These are phyloP conservation scores for Liriodendron chinense DNA, from an alignment of 164 flowering plant species.

Conservation along the genomic window DNA sequence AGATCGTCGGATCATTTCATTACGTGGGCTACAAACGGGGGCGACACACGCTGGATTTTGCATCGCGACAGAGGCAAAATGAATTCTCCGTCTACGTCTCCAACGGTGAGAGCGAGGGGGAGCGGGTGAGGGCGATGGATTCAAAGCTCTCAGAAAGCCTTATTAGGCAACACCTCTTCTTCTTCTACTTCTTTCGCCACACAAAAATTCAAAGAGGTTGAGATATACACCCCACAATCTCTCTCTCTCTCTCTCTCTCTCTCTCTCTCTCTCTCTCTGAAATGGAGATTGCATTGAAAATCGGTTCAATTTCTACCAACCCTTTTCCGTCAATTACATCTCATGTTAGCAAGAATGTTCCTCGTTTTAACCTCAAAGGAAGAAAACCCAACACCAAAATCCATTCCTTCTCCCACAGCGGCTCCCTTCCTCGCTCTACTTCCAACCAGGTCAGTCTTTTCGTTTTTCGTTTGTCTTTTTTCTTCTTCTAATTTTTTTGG, in stretches of 20 bases:
- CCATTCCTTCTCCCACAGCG: slow-evolving; percentile 19
- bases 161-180: too few species aligned
- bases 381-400: slow-evolving; percentile 12
- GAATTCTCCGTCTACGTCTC: too few species aligned
- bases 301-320: slow-evolving; percentile 7
- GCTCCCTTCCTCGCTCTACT: slow-evolving; percentile 27
- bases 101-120: too few species aligned
- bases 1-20: too few species aligned
- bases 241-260: slow-evolving; percentile 7
- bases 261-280: slow-evolving; percentile 4
- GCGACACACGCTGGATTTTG: too few species aligned
- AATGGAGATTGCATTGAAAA: slow-evolving; percentile 13
- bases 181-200: too few species aligned
- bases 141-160: too few species aligned
- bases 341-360: slow-evolving; percentile 15
- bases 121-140: too few species aligned
- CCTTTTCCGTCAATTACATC: neutral
- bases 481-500: neutral
- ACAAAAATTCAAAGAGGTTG: too few species aligned
- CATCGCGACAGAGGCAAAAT: too few species aligned
- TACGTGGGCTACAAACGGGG: too few species aligned
- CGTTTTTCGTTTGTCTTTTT: neutral
- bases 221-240: neutral
- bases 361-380: slow-evolving; percentile 18
- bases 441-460: slow-evolving; percentile 28